phyloP scores from a whole-genome alignment of 2,329 filamentous ascomycete species.

The Penicillium sclerotiorum region DNA sequence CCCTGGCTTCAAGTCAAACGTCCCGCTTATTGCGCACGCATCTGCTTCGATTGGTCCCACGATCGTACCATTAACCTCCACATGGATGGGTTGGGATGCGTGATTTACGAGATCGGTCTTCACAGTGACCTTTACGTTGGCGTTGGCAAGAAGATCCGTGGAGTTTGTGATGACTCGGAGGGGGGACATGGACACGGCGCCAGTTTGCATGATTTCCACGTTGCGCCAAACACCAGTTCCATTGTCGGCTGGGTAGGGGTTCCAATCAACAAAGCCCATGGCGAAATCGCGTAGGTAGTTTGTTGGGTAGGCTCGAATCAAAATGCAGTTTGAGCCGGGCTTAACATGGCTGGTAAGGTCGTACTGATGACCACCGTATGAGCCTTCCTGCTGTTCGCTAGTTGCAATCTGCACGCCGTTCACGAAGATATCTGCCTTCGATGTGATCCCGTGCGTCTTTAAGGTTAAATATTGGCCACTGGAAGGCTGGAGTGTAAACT shows the following conservation, averaged over 20 bases:
- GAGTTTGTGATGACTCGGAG: slow-evolving; percentile 52
- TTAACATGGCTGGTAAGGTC: slow-evolving; percentile 54
- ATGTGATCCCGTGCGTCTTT: slow-evolving; percentile 62
- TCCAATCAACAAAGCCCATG: slow-evolving; percentile 65
- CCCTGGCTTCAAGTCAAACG: slow-evolving; percentile 42
- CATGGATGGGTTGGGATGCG: slow-evolving; percentile 20
- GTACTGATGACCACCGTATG: slow-evolving; percentile 60
- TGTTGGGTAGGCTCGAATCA: slow-evolving; percentile 60
- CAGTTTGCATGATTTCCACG: slow-evolving; percentile 59
- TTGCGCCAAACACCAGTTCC: slow-evolving; percentile 66
- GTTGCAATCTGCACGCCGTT: slow-evolving; percentile 59
- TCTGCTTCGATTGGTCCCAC: slow-evolving; percentile 13
- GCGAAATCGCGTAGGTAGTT: slow-evolving; percentile 63
- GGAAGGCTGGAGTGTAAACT: slow-evolving; percentile 47
- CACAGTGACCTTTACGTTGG: slow-evolving; percentile 45
- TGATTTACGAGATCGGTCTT: slow-evolving; percentile 42
- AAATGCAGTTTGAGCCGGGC: slow-evolving; percentile 52
- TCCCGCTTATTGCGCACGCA: slow-evolving; percentile 30
- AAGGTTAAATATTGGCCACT: slow-evolving; percentile 53
- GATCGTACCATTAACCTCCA: slow-evolving; percentile 27
- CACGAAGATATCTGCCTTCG: slow-evolving; percentile 62
- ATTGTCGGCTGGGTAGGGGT: slow-evolving; percentile 63
- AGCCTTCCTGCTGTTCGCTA: slow-evolving; percentile 55
- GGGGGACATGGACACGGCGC: slow-evolving; percentile 49
- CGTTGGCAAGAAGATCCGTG: slow-evolving; percentile 21